A percentile compares a stretch with the other conserved stretches of the same genome.
phyloP scores from a whole-genome alignment of 495 filamentous ascomycete species.

The Copromyces sp. region DNA sequence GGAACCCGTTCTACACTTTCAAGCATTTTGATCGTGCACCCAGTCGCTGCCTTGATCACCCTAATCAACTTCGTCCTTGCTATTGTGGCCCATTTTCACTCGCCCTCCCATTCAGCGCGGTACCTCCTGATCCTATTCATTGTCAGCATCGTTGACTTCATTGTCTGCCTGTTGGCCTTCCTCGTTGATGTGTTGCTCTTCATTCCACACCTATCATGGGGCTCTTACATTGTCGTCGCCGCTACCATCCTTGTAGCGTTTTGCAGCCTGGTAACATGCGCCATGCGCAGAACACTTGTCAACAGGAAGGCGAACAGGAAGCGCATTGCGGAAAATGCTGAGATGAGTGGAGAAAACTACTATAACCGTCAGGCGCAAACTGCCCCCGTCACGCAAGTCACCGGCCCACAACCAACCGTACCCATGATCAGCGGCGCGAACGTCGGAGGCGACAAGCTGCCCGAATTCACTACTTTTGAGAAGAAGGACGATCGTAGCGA shows the following conservation, averaged over 20 bases:
- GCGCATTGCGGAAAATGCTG: constrained; percentile 82
- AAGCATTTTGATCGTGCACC: constrained; percentile 84
- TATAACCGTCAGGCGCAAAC: constrained; percentile 61
- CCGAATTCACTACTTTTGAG: constrained; percentile 73
- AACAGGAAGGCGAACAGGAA: constrained; percentile 84
- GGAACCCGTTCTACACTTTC: constrained; percentile 75
- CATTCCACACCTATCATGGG: constrained; percentile 88
- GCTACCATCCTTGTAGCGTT: constrained; percentile 80
- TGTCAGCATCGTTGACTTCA: constrained; percentile 70
- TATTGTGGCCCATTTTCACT: constrained; percentile 74
- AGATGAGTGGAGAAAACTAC: constrained; percentile 90
- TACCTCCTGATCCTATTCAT: constrained; percentile 80
- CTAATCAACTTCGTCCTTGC: constrained; percentile 76
- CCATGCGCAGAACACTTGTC: constrained; percentile 93
- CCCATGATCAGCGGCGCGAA: constrained; percentile 44
- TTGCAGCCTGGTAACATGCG: constrained; percentile 80
- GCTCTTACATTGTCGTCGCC: constrained; percentile 86
- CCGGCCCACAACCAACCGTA: constrained; percentile 42
- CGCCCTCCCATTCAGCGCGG: constrained; percentile 83
- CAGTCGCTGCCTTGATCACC: constrained; percentile 77
- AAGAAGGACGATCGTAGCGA: constrained; percentile 54
- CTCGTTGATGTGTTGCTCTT: constrained; percentile 94
- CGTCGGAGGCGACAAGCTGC: constrained; percentile 45
- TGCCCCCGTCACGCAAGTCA: constrained; percentile 25
- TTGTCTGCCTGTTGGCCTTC: constrained; percentile 80